Evolutionary conservation across 495 filamentous ascomycete genomes (phyloP).

Genomic region (Penicillium roqueforti): DNA sequence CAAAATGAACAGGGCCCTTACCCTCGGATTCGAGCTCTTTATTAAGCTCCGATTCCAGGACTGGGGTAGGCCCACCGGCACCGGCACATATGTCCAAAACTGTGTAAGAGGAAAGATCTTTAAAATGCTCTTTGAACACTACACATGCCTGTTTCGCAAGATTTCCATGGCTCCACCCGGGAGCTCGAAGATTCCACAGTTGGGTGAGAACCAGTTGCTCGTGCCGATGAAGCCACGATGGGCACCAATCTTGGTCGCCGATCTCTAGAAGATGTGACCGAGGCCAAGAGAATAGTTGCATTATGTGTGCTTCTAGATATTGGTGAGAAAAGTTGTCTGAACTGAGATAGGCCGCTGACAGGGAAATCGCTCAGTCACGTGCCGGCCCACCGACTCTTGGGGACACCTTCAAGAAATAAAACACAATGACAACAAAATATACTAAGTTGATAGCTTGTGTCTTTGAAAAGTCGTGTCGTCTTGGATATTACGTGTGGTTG

Average conservation of each 20-base stretch:
- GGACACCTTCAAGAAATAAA: not conserved
- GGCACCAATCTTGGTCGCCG: conserved; percentile 36
- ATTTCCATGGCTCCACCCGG: conserved; percentile 19
- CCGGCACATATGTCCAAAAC: conserved; percentile 75
- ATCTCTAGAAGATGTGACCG: conserved; percentile 35
- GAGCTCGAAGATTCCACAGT: conserved; percentile 30
- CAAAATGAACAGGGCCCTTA: conserved; percentile 49
- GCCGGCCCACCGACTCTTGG: not conserved
- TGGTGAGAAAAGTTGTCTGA: not conserved
- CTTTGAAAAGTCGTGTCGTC: not conserved
- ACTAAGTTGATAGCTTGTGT: not conserved
- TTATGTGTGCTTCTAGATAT: not conserved
- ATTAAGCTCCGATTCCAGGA: conserved; percentile 58
- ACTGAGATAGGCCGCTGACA: not conserved
- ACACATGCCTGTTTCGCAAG: conserved; percentile 25
- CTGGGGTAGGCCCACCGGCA: conserved; percentile 62
- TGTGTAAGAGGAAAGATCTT: conserved; percentile 41
- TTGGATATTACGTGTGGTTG: not conserved
- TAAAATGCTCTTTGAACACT: conserved; percentile 44
- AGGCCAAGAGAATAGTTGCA: conserved; percentile 15
- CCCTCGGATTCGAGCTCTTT: conserved; percentile 25
- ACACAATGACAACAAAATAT: not conserved
- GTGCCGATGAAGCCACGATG: conserved; percentile 25
- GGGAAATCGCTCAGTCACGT: not conserved
- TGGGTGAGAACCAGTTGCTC: conserved; percentile 33